Base-by-base conservation (phyloP, 768 basidiomycete genomes). In the Macrocybe gigantea region DNA sequence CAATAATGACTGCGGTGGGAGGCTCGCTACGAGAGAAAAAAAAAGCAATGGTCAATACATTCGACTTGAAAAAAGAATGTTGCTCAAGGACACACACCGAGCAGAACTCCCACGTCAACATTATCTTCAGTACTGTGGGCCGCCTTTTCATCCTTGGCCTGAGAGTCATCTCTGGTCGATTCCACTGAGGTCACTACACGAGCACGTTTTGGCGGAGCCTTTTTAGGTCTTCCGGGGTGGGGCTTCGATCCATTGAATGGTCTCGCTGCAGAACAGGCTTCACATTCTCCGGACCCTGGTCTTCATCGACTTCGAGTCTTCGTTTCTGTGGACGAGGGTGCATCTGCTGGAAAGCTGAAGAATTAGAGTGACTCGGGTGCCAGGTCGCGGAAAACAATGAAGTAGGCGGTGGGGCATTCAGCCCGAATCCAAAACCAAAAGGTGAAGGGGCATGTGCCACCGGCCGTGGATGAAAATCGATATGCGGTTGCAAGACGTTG, bases 181-280 rank as follows among this genome's bases (percentile, higher is more conserved):
- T 60, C 56, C 3, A 62, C 60, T 11, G 58, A 56, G 5, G 65
- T 45, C 40, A 69, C 64, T 37, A 79, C 67, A 41, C 79, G 75
- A 38, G 77, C 77, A 50, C 85, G 79, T 64, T 91, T 90, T 12
- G 82, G 83, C 33, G 79, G 71, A 5, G 75, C 74, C 56, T 83
- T 79, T 64, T 82, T 88, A 33, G 77, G 79, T 38, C 85, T 75
- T 93, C 89, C 11, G 88, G 86, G 2, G 89, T 89, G 6, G 89
- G 88, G 54, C 88, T 89, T 51, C 86, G 75, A 62, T 90, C 89
- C 89, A 92, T 92, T 11, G 81, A 74, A 45, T 85, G 77, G 55
- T 89, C 88, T 49, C 77, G 65, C 29, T 60, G 58, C 49, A 59
- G 39, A 54, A 66, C 45, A 54, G 65, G 53, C 51, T 60, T 60